A percentile compares a stretch with the other conserved stretches of the same genome.
Conservation (phyloP, 768 basidiomycete species). For the Lactarius tabidus region DNA sequence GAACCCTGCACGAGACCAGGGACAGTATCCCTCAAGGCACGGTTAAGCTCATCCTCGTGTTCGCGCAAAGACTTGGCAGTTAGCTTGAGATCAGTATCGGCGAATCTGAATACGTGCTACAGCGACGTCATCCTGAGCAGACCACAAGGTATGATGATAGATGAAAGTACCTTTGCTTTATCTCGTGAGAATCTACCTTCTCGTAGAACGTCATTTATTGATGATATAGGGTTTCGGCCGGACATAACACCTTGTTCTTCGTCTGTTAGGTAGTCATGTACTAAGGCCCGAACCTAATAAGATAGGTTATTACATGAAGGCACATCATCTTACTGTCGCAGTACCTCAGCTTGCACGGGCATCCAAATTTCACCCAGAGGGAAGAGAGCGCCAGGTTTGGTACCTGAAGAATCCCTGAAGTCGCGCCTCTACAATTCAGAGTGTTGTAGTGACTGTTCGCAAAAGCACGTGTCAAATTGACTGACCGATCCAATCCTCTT, state of each 20-base stretch:
- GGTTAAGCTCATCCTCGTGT: constrained; percentile 82
- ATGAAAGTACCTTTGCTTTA: constrained; percentile 58
- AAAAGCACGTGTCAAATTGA: constrained; percentile 23
- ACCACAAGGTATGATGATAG: not conserved
- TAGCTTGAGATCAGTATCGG: constrained; percentile 79
- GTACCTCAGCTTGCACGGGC: constrained; percentile 85
- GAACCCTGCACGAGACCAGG: constrained; percentile 84
- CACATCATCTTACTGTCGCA: constrained; percentile 19
- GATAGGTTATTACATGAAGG: constrained; percentile 6
- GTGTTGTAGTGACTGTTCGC: not conserved
- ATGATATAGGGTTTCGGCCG: constrained; percentile 83
- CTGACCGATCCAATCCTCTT: constrained; percentile 88
- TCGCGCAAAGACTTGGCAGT: constrained; percentile 61
- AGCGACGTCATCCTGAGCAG: not conserved
- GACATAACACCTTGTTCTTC: constrained; percentile 77
- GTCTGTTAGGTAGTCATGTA: constrained; percentile 89
- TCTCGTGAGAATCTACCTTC: constrained; percentile 79
- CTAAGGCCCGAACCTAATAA: constrained; percentile 69
- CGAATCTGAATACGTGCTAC: constrained; percentile 86
- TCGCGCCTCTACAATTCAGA: constrained; percentile 63
- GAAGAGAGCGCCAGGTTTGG: constrained; percentile 72
- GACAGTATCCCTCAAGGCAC: constrained; percentile 83
- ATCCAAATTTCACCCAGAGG: constrained; percentile 85
- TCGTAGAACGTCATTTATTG: constrained; percentile 90
- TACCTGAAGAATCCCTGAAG: constrained; percentile 81